Evolutionary conservation across 345 rosid species (phyloP), one percentile per base, ranked within the genome.

Genomic region (Bruguiera parviflora): DNA sequence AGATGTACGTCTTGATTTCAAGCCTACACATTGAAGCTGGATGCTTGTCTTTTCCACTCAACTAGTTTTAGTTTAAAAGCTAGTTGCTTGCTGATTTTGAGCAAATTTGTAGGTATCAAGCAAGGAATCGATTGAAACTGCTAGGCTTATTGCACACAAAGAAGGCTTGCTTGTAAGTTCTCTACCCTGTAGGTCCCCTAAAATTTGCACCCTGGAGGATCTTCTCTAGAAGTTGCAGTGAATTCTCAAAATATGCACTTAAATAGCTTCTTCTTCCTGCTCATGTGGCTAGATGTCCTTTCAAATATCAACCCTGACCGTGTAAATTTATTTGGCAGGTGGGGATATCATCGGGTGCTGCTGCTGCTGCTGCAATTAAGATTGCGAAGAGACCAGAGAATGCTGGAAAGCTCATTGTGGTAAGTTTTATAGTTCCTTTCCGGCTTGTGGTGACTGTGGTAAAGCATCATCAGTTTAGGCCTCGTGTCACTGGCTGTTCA

Each of bases 331-430:
- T 4, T 33, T 64, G 32, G 59, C 67, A 87, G 87, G 89, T 83
- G 10, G 92, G 92, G 29, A 85, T 87, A 77, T 87, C 92, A 2
- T 87, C 88, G 0, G 89, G 92, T 62, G 92, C 89, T 19, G 89
- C 91, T 33, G 86, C 91, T 8, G 80, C 86, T 1, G 88, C 92
- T n/a, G 89, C 92, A 15, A 73, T 85, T 18, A 77, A 78, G 71
- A 77, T 83, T 8, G 89, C 88, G 0, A 83, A 83, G 75, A 80
- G 82, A 67, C 86, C 83, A 53, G 88, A 85, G 75, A 87, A 85
- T 69, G 84, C 85, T 3, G 86, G 89, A 60, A 87, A 87, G 56
- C 89, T 87, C 77, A 79, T 87, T 5, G 89, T 79, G 49, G 91
- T 87, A 75, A 81, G 89, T 80, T 28, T n/a, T 5, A 31, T 51